Conservation (phyloP, 2,329 filamentous ascomycete species). For the Grosmannia huntii region DNA sequence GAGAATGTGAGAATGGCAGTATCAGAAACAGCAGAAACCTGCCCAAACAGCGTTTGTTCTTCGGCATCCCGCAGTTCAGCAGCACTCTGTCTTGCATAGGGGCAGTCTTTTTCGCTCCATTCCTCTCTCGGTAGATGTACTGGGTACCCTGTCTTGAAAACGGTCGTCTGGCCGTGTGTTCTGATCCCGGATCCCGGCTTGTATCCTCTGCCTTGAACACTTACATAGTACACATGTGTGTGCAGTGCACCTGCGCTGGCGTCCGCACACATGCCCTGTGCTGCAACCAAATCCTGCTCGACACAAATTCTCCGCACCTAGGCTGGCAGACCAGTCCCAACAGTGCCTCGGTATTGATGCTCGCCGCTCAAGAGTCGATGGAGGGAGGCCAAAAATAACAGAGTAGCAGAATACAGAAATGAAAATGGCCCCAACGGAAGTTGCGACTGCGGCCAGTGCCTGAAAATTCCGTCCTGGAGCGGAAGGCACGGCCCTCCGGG, state of each 20-base stretch:
- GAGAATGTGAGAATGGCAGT: too few relatives aligned
- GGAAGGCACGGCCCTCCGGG: not conserved
- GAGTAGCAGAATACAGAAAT: too few relatives aligned
- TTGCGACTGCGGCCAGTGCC: not conserved
- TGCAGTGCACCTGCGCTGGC: conserved; percentile 9
- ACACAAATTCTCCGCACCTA: conserved; percentile 29
- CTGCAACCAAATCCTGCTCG: conserved; percentile 30
- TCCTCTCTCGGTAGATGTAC: not conserved
- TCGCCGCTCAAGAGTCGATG: not conserved
- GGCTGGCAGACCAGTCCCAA: conserved; percentile 14
- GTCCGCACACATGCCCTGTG: conserved; percentile 27
- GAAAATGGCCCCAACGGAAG: not conserved
- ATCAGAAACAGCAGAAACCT: too few relatives aligned
- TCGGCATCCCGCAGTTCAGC: too few relatives aligned
- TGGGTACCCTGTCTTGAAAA: not conserved
- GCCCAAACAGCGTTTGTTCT: too few relatives aligned
- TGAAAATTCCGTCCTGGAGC: not conserved
- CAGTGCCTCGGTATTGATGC: not conserved
- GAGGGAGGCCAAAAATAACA: not conserved
- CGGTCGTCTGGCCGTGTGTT: not conserved
- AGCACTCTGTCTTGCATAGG: too few relatives aligned
- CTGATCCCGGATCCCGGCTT: not conserved
- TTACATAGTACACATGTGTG: not conserved
- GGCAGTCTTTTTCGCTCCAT: not conserved
- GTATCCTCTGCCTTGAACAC: not conserved